Percentiles rank a stretch among this genome's conserved stretches.
phyloP scores from a whole-genome alignment of 2,329 filamentous ascomycete genomes.

The Ophiostoma tasmaniense region DNA sequence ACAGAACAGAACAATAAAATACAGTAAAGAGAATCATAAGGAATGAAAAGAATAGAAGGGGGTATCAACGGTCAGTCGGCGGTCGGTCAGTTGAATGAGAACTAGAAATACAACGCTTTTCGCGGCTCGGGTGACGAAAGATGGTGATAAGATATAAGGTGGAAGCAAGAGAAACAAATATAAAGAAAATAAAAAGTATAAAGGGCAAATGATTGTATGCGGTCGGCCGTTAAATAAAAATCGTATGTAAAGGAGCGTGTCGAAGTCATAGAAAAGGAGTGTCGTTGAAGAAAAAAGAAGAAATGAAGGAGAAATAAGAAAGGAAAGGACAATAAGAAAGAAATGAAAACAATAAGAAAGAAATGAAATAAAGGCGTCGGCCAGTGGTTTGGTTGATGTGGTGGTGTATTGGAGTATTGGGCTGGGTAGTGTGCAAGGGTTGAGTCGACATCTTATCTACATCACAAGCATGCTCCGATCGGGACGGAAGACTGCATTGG shows the following conservation, averaged over 20 bases:
- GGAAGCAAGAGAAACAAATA: not conserved
- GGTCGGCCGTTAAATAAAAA: conserved; percentile 7
- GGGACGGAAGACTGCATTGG: conserved; percentile 43
- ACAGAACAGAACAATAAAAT: not conserved
- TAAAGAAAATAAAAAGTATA: not conserved
- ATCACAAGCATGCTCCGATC: conserved; percentile 18
- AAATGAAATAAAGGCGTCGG: not conserved
- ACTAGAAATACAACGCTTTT: conserved; percentile 7
- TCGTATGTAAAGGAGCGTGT: conserved; percentile 11
- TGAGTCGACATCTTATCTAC: not conserved
- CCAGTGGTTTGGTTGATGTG: not conserved
- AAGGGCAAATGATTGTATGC: conserved; percentile 8
- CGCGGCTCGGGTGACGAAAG: not conserved
- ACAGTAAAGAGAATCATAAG: not conserved
- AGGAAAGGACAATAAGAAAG: not conserved
- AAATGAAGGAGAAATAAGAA: not conserved
- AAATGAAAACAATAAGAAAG: no score
- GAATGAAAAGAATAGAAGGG: conserved; percentile 1
- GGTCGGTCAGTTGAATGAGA: conserved; percentile 6
- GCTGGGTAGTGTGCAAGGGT: no score
- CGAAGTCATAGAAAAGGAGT: conserved; percentile 5
- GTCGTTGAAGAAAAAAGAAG: not conserved
- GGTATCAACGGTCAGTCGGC: conserved; percentile 10
- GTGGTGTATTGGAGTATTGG: not conserved
- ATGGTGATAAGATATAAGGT: not conserved